These are phyloP conservation scores for Hymenoscyphus salicellus DNA, from an alignment of 2,329 filamentous ascomycete genomes.

Conservation along the genomic window DNA sequence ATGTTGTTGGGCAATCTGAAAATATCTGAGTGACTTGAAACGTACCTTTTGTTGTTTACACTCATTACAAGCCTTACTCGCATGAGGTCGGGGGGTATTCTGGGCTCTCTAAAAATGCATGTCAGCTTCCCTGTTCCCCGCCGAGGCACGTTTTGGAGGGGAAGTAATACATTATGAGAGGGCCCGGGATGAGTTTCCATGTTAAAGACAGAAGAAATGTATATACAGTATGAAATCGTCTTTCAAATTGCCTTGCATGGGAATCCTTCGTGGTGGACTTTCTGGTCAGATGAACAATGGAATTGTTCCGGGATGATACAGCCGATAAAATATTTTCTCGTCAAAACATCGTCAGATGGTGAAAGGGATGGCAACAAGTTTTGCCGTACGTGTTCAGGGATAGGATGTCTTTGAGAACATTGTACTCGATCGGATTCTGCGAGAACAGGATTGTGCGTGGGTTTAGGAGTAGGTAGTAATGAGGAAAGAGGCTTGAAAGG, in stretches of 20 bases:
- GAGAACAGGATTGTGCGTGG: not conserved
- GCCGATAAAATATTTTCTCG: slow-evolving; percentile 2
- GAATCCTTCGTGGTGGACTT: not conserved
- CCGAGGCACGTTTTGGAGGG: not conserved
- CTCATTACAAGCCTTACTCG: slow-evolving; percentile 19
- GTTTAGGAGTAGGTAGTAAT: not conserved
- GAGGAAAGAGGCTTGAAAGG: not conserved
- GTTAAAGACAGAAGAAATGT: not conserved
- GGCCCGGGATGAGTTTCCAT: not conserved
- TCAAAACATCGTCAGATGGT: not conserved
- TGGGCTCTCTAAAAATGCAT: slow-evolving; percentile 6
- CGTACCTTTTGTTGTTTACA: slow-evolving; percentile 20
- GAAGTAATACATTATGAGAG: slow-evolving; percentile 3
- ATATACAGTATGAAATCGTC: slow-evolving; percentile 4
- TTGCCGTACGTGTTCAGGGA: not conserved
- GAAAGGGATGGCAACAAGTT: not conserved
- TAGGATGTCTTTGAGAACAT: not conserved
- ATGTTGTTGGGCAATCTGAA: not conserved
- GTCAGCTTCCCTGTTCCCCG: not conserved
- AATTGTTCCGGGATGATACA: not conserved
- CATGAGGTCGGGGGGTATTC: slow-evolving; percentile 9
- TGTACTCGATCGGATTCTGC: not conserved
- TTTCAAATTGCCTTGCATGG: not conserved
- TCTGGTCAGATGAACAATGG: not conserved
- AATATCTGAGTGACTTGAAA: not conserved